Conservation (phyloP, 345 rosid species). For the Excoecaria cochinchinensis region DNA sequence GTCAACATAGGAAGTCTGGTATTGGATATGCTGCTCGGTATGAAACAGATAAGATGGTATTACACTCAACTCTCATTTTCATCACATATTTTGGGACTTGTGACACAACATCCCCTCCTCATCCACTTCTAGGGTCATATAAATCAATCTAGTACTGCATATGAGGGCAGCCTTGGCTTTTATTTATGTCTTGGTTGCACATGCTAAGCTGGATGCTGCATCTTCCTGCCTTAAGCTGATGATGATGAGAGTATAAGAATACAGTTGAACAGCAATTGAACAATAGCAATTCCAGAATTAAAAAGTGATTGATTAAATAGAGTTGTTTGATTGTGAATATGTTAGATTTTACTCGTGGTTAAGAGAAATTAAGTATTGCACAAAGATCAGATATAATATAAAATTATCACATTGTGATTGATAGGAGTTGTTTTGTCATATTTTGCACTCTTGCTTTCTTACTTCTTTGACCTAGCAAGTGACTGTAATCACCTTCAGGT, state of each 20-base stretch:
- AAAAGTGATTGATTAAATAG: not conserved
- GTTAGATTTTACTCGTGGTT: not conserved
- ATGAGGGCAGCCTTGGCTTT: not conserved
- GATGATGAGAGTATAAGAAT: not conserved
- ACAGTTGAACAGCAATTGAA: not conserved
- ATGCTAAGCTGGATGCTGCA: not conserved
- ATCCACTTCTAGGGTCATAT: not conserved
- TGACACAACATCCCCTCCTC: too few species aligned
- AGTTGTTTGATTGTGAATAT: not conserved
- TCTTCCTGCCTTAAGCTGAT: not conserved
- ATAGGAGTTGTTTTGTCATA: too few species aligned
- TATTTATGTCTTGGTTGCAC: not conserved
- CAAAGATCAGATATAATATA: not conserved
- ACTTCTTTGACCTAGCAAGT: too few species aligned
- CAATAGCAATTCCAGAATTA: not conserved
- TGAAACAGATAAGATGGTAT: slow-evolving; percentile 92
- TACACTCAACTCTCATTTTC: not conserved
- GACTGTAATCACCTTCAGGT: slow-evolving; percentile 43
- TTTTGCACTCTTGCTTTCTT: too few species aligned
- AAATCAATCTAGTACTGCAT: not conserved
- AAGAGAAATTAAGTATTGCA: not conserved
- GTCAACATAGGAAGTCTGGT: slow-evolving; percentile 94
- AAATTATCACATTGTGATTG: not conserved
- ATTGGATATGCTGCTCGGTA: slow-evolving; percentile 92
- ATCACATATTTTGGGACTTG: not conserved